These are phyloP conservation scores for Cladobotryum protrusum DNA, from an alignment of 2,329 filamentous ascomycete genomes.

Conservation along the genomic window DNA sequence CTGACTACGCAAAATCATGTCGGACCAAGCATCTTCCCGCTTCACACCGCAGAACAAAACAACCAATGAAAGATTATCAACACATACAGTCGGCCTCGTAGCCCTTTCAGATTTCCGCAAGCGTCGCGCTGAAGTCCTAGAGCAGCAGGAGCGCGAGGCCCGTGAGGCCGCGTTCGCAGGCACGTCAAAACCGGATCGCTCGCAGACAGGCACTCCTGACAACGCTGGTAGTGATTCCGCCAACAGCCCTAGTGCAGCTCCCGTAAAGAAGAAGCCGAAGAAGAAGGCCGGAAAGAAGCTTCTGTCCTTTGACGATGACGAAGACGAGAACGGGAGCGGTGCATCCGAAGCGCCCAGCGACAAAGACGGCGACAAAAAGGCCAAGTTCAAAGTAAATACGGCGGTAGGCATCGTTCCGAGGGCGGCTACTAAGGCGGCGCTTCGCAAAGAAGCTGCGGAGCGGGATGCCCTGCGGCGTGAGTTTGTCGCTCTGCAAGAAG, in stretches of 20 bases:
- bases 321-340: constrained; percentile 29
- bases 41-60: constrained; percentile 73
- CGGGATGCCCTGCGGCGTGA: constrained; percentile 74
- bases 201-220: constrained; percentile 43
- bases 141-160: constrained; percentile 79
- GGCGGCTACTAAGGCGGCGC: constrained; percentile 60
- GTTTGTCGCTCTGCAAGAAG: constrained; percentile 76
- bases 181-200: constrained; percentile 43
- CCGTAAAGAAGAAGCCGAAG: constrained; percentile 31
- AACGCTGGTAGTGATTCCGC: constrained; percentile 31
- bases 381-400: constrained; percentile 56
- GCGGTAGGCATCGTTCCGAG: constrained; percentile 63
- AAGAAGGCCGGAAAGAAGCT: constrained; percentile 42
- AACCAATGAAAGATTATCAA: constrained; percentile 75
- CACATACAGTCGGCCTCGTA: constrained; percentile 84
- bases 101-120: constrained; percentile 92
- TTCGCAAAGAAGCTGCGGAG: constrained; percentile 72
- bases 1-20: background rate
- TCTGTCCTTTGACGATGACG: constrained; percentile 60
- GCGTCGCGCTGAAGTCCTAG: constrained; percentile 86
- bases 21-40: constrained; percentile 38
- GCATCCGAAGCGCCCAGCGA: constrained; percentile 14
- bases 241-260: constrained; percentile 17
- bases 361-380: constrained; percentile 13
- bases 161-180: constrained; percentile 51